Evolutionary conservation across 768 basidiomycete species (phyloP), one percentile per base, ranked within the genome.

Genomic region (Mycena amicta): DNA sequence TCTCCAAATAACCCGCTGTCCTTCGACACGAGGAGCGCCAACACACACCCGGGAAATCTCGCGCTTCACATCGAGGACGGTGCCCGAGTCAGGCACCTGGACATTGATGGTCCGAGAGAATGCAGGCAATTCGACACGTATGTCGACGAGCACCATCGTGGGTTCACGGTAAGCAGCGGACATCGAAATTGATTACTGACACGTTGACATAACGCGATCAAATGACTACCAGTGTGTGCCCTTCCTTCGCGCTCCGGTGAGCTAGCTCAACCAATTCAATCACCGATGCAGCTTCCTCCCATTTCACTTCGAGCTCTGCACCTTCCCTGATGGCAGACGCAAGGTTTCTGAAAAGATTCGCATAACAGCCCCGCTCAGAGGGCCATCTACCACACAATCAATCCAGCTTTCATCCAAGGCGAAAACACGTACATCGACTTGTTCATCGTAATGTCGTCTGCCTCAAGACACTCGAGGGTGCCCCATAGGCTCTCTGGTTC

Each of bases 251-350:
- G 62, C 89, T 89, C 71, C 81, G 71, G 67, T 84, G 77, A 6
- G 88, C 90, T 11, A 90, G 75, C 72, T 93, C 90, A 64, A 93
- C 84, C 68, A 95, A 79, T 74, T 89, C 83, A 62, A 95, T 84
- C 8, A 90, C 88, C 5, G 79, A 72, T 8, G 83, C 82, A 0
- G 89, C 85, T 68, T 93, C 85, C 63, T 84, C 83, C 81, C 90
- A 92, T 70, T 84, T 90, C 43, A 94, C 83, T 5, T 76, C 78
- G 31, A 78, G 79, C 51, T 82, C 79, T 5, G 75, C 79, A 3
- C 79, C 79, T 25, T 80, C 71, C 29, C 85, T 76, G 55, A 93
- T 88, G 5, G 81, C 82, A 25, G 75, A 80, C 12, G 83, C 89
- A 22, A 92, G 72, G 64, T 91, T 88, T 56, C 75, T 80, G 77